Percentiles rank a stretch among this genome's conserved stretches.
phyloP scores from a whole-genome alignment of 2,329 filamentous ascomycete species.

The Fusarium torreyae region DNA sequence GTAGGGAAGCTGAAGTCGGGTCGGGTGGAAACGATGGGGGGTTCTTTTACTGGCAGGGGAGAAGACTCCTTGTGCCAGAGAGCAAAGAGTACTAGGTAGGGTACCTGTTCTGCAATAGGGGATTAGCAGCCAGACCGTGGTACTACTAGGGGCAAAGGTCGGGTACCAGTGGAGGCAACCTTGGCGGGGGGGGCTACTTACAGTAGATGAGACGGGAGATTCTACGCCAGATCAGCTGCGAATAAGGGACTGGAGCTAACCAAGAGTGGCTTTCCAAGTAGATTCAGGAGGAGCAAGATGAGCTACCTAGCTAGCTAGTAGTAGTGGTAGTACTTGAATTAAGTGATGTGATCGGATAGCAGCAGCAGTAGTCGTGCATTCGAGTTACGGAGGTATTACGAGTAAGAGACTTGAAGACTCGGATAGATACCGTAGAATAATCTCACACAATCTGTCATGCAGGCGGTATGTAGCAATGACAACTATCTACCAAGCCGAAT shows the following conservation, averaged over 20 bases:
- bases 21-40: conserved; percentile 30
- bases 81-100: conserved; percentile 9
- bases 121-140: conserved; percentile 24
- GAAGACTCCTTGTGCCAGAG: conserved; percentile 23
- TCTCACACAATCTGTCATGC: too few species aligned
- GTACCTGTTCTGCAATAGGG: conserved; percentile 34
- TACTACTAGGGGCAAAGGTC: conserved; percentile 37
- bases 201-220: conserved; percentile 21
- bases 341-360: conserved; percentile 22
- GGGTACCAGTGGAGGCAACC: conserved; percentile 31
- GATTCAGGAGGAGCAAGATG: conserved; percentile 17
- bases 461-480: conserved; percentile 5
- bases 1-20: conserved; percentile 47
- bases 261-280: conserved; percentile 7
- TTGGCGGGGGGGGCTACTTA: conserved; percentile 24
- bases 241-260: conserved; percentile 25
- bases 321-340: not conserved
- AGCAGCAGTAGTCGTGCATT: conserved; percentile 12
- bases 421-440: not conserved
- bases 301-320: conserved; percentile 1
- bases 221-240: conserved; percentile 34
- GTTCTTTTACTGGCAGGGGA: conserved; percentile 28
- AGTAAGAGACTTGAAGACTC: not conserved
- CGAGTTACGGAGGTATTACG: too few species aligned
- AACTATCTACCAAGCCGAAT: conserved; percentile 13